These are phyloP conservation scores for Phytophthora quininea DNA, from an alignment of 352 stramenopile genomes.

Conservation along the genomic window DNA sequence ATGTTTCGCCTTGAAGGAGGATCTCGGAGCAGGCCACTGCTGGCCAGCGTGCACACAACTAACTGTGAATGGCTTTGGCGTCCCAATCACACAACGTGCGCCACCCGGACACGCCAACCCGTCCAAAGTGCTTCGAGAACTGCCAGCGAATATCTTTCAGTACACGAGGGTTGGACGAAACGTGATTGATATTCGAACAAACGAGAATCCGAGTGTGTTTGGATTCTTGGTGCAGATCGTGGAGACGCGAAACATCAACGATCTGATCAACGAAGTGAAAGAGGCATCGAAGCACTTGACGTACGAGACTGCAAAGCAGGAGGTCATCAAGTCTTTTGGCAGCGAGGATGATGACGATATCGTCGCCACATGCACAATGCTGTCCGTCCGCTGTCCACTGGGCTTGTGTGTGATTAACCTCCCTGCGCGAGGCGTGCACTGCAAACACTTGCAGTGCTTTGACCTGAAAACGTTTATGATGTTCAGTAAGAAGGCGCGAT, in stretches of 20 bases:
- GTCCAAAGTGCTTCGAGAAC: constrained; percentile 81
- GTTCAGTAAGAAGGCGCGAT: constrained; percentile 89
- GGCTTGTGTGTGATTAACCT: constrained; percentile 88
- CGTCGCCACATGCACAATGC: constrained; percentile 83
- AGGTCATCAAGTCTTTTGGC: constrained; percentile 84
- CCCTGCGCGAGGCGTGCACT: constrained; percentile 89
- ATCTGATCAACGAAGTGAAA: constrained; percentile 68
- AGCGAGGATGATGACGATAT: constrained; percentile 84
- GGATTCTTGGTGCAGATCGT: constrained; percentile 80
- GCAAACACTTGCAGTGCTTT: constrained; percentile 96
- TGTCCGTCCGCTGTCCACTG: constrained; percentile 90
- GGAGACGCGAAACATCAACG: constrained; percentile 64
- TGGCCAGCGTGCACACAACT: constrained; percentile 78
- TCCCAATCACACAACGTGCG: constrained; percentile 70
- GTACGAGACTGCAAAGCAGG: constrained; percentile 72
- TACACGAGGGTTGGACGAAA: constrained; percentile 75
- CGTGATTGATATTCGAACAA: constrained; percentile 72
- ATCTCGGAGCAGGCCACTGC: constrained; percentile 68
- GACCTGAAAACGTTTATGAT: constrained; percentile 93
- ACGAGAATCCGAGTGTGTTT: constrained; percentile 67
- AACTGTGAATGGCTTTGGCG: constrained; percentile 72
- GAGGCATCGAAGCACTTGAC: constrained; percentile 66
- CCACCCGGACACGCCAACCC: constrained; percentile 77
- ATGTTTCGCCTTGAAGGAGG: constrained; percentile 78
- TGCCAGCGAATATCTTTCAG: constrained; percentile 78